Base-by-base conservation (phyloP, 441 rosid species). In the Capsella rubella region DNA sequence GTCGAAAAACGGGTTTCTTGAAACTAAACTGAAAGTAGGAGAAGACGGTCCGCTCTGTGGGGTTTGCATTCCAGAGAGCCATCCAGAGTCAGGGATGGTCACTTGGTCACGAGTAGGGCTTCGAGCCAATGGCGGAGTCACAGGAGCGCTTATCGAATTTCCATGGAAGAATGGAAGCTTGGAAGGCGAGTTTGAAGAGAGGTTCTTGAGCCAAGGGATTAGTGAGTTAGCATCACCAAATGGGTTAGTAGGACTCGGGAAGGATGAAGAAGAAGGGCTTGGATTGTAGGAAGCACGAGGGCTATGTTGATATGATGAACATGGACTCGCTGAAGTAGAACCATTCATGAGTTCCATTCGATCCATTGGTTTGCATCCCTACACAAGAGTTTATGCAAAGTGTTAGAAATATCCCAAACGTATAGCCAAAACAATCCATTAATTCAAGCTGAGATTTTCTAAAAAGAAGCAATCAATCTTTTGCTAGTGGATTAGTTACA, bases 101-200 rank as follows among this genome's bases (percentile, higher is more conserved):
- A 86, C 79, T 71, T 64, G 84, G 60, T 84, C 91, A 72, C 85
- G 90, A 56, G 85, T 82, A 5, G 98, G 99, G 71, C 98, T 95
- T 73, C 91, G 87, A 65, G 87, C 81, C 61, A 92, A 81, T 3
- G 99, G 98, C 68, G 99, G 99, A 54, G 98, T 95, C 55, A 95
- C 98, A 0, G 99, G 99, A 67, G 99, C 99, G 76, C 99, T 95
- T 42, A 95, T 87, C 18, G 99, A 95, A 51, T 89, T 97, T 8
- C 92, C 87, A 16, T 86, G 87, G 71, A 86, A 71, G 73, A 88
- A 88, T 25, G 92, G 87, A 14, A 85, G 80, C 83, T 86, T 87
- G 51, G 98, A 85, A 40, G 97, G 89, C 40, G 98, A 87, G 69
- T 87, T 81, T 34, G 99, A 89, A 6, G 99, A 87, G 63, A 92